Percentiles rank a stretch among this genome's conserved stretches.
Evolutionary conservation across 225 moss, liverwort and hornwort genomes (phyloP).

Genomic region (Marchantia polymorpha): DNA sequence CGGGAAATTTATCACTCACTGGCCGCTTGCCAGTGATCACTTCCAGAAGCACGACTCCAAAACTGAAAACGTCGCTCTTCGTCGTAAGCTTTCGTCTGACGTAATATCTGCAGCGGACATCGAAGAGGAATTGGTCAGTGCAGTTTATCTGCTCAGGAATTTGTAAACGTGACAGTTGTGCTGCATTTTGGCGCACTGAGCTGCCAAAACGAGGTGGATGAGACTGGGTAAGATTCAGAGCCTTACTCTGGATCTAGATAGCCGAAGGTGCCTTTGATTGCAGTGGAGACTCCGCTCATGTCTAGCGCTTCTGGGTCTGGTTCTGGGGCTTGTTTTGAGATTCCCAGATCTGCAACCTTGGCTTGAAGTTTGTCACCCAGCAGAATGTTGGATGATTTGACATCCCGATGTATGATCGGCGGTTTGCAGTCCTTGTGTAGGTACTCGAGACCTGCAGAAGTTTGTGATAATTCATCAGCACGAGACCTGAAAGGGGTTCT

Average conservation of each 20-base stretch:
- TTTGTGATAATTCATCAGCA: neutral
- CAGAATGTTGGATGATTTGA: slow-evolving; percentile 37
- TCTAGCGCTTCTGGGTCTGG: neutral
- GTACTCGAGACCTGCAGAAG: slow-evolving; percentile 33
- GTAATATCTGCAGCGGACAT: neutral
- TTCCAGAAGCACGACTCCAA: slow-evolving; percentile 10
- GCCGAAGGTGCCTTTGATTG: slow-evolving; percentile 26
- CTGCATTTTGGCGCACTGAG: no score
- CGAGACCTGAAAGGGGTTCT: no score
- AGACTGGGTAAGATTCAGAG: neutral
- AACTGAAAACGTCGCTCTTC: slow-evolving; percentile 4
- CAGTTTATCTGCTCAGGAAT: no score
- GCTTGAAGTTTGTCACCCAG: slow-evolving; percentile 20
- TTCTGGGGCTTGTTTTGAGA: neutral
- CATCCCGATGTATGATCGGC: slow-evolving; percentile 35
- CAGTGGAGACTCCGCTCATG: slow-evolving; percentile 11
- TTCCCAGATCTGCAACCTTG: slow-evolving; percentile 33
- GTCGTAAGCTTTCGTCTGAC: neutral
- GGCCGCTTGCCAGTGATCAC: neutral
- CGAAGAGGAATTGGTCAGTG: neutral
- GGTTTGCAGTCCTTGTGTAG: slow-evolving; percentile 32
- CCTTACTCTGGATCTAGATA: slow-evolving; percentile 33
- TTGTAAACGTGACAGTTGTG: no score
- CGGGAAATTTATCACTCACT: neutral
- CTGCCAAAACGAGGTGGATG: neutral